Base-by-base conservation (phyloP, 2,329 filamentous ascomycete genomes). In the Colletotrichum sp. region DNA sequence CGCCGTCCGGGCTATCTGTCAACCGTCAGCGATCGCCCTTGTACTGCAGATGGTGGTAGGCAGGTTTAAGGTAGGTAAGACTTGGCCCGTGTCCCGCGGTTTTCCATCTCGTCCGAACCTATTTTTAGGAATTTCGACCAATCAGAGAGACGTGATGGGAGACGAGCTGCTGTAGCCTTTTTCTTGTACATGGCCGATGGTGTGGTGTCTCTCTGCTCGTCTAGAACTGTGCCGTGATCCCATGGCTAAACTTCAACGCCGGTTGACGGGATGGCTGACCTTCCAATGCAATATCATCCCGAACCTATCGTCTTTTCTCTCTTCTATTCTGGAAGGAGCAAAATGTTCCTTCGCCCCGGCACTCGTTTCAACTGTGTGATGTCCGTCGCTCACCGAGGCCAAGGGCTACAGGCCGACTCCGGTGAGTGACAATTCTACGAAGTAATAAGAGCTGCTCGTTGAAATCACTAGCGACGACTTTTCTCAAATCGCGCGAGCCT, bases 1-100 rank as follows among this genome's bases (percentile, higher is more conserved):
- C 26, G 34, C 57, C 57, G 30, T 71, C 32, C 24, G 30, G 60
- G 36, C 64, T 63, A 34, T 64, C 55, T 18, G 26, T 52, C 65
- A 74, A 59, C 43, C 28, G 28, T 61, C 28, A 61, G 55, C 39
- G 73, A 75, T 75, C 30, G 69, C 60, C 73, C 73, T 61, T 65
- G 61, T 55, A 52, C 28, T 16, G 48, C 24, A 67, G 15, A 34
- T 59, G 18, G 71, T 60, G 16, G 28, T 24, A 57, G 43, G 36
- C 26, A 61, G 18, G 13, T 55, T 48, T 26, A 26, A 36, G n/a
- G 43, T 21, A 55, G 21, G n/a, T 28, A 57, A 67, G 73, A 64
- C 48, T 21, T 67, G 69, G 70, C 48, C 70, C 68, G 61, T 55
- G 72, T 67, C 28, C 57, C 67, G 43, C 24, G 26, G 36, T 34